These are phyloP conservation scores for Mortierella sp. DNA, from an alignment of 371 early-diverging fungal species.

Conservation along the genomic window DNA sequence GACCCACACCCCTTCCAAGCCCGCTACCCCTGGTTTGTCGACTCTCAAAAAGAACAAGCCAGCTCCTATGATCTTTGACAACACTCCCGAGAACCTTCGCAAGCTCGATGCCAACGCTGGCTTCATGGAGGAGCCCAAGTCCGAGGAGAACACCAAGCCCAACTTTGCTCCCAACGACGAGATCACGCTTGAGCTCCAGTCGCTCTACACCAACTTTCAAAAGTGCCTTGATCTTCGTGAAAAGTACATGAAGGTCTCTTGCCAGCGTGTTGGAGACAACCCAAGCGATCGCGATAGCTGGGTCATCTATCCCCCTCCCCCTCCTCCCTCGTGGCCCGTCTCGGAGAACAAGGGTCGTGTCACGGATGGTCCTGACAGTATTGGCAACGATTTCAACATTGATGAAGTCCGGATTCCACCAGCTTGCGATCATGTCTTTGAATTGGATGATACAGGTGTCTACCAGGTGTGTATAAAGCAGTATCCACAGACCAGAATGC, in stretches of 20 bases:
- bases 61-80: slow-evolving; percentile 30
- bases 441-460: slow-evolving; percentile 70
- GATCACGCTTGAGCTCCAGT: slow-evolving; percentile 64
- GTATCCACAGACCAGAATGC: slow-evolving; percentile 22
- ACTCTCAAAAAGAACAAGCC: slow-evolving; percentile 19
- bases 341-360: slow-evolving; percentile 45
- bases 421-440: slow-evolving; percentile 45
- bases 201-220: slow-evolving; percentile 64
- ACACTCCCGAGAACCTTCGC: slow-evolving; percentile 42
- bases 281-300: slow-evolving; percentile 86
- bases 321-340: slow-evolving; percentile 77
- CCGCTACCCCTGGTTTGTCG: slow-evolving; percentile 12
- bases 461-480: slow-evolving; percentile 61
- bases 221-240: slow-evolving; percentile 82
- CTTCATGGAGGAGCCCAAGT: slow-evolving; percentile 41
- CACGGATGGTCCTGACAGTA: slow-evolving; percentile 56
- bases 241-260: slow-evolving; percentile 84
- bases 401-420: slow-evolving; percentile 57
- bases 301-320: slow-evolving; percentile 92
- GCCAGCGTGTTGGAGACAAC: slow-evolving; percentile 87
- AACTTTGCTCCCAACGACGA: slow-evolving; percentile 56
- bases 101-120: slow-evolving; percentile 46
- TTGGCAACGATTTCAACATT: slow-evolving; percentile 54
- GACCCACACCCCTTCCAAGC: slow-evolving; percentile 51
- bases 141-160: slow-evolving; percentile 39